A percentile compares a stretch with the other conserved stretches of the same genome.
phyloP scores from a whole-genome alignment of 805 yeast genomes.

The Teunomyces pallodes region DNA sequence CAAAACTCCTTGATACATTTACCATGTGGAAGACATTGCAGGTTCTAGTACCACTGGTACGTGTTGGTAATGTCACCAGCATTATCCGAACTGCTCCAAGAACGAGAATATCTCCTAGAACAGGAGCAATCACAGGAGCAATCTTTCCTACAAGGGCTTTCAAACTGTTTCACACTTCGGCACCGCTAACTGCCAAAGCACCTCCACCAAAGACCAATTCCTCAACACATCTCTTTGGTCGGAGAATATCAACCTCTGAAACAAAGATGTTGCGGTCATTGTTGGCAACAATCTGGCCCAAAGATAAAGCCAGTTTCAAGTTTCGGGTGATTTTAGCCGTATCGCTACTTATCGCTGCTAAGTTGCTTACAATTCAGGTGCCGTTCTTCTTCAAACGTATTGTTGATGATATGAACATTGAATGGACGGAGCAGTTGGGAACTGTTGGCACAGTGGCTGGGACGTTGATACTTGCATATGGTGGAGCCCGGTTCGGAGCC shows the following conservation, averaged over 20 bases:
- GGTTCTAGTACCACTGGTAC: not conserved
- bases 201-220: conserved; percentile 6
- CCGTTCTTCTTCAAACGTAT: conserved; percentile 88
- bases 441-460: conserved; percentile 66
- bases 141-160: not conserved
- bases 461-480: conserved; percentile 76
- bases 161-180: not conserved
- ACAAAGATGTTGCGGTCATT: conserved; percentile 60
- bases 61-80: not conserved
- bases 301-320: conserved; percentile 61
- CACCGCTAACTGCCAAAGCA: not conserved
- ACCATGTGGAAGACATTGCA: not conserved
- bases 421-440: conserved; percentile 67
- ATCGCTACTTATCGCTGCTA: conserved; percentile 70
- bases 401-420: conserved; percentile 89
- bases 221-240: conserved; percentile 23
- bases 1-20: not conserved
- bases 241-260: conserved; percentile 37
- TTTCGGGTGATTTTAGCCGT: conserved; percentile 76
- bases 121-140: not conserved
- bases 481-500: conserved; percentile 91
- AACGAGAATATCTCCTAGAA: not conserved
- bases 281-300: conserved; percentile 78
- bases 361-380: conserved; percentile 88
- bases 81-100: not conserved